Evolutionary conservation across 129 eudicot species (phyloP), one percentile per base, ranked within the genome.

Genomic region (Saussurea involucrata): DNA sequence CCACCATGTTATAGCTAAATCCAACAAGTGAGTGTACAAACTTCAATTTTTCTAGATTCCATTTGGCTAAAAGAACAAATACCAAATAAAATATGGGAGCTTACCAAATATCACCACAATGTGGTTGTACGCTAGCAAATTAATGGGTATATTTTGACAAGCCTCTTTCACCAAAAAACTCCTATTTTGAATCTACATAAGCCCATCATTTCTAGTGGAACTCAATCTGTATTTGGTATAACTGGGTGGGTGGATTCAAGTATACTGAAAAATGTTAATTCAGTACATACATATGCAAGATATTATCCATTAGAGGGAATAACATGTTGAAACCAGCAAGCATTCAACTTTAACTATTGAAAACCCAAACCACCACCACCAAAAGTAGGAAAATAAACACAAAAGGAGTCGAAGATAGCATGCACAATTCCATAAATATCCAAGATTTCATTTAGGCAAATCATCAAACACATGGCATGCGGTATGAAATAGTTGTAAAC

Each of bases 401-500:
- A 21, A 33, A 74, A 74, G 20, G 24, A 60, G 21, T 15, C 21
- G 31, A 60, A 58, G 24, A 31, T 57, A 4, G 32, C 22, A 58
- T 58, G 29, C 60, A 18, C 7, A 34, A 28, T 13, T 29, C 57
- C 55, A 28, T 71, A 25, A 22, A 75, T 25, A 40, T 15, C 29
- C 20, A 42, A 17, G 4, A 17, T 65, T 65, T 65, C 79, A 64
- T n/a, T 75, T 6, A 3, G 31, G 29, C 79, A 75, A 40, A 24
- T 75, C 44, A 75, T 37, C 78, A 5, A 79, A 79, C 83, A 63
- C 44, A 18, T 71, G 66, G 58, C 72, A 44, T 63, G 78, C 73
- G 13, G n/a, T 24, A 71, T 65, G 58, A 29, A 72, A 72, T 33
- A 44, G 34, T 2, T 24, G 15, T 4, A 49, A 72, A 20, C 37